These are phyloP conservation scores for Gonapodya sp. DNA, from an alignment of 192 early-diverging fungal species.

Conservation along the genomic window DNA sequence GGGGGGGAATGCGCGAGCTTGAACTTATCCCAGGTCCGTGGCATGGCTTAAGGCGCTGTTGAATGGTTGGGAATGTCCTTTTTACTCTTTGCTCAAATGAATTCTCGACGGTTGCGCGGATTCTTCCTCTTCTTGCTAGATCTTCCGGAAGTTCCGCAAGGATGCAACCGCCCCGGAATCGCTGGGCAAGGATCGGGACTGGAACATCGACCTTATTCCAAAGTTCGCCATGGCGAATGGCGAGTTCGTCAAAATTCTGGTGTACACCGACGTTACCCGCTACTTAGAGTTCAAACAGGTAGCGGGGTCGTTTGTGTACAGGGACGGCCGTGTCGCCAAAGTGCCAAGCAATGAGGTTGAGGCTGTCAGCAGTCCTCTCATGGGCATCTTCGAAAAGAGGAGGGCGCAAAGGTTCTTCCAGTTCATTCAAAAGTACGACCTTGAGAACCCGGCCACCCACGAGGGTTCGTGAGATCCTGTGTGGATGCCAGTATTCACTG, in stretches of 20 bases:
- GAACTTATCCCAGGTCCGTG: constrained; percentile 82
- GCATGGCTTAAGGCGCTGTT: constrained; percentile 6
- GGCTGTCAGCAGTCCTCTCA: constrained; percentile 71
- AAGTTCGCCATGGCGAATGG: constrained; percentile 99
- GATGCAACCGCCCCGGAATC: constrained; percentile 32
- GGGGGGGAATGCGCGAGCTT: constrained; percentile 92
- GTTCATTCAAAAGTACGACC: constrained; percentile 84
- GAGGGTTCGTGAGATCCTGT: constrained; percentile 30
- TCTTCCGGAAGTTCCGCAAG: constrained; percentile 61
- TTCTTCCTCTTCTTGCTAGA: constrained; percentile 22
- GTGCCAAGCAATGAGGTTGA: constrained; percentile 87
- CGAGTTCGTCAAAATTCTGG: constrained; percentile 92
- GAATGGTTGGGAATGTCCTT: too few species aligned
- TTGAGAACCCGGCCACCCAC: constrained; percentile 72
- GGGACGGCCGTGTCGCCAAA: constrained; percentile 84
- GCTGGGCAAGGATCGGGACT: constrained; percentile 68
- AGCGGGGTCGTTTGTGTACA: constrained; percentile 83
- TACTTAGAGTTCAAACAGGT: constrained; percentile 98
- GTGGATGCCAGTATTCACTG: background rate
- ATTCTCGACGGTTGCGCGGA: too few species aligned
- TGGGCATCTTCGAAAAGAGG: constrained; percentile 92
- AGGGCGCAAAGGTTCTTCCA: constrained; percentile 87
- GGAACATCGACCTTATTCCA: constrained; percentile 95
- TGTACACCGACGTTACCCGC: constrained; percentile 95
- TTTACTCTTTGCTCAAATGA: too few species aligned